phyloP scores from a whole-genome alignment of 2,329 filamentous ascomycete genomes.

The Verticillium klebahnii region DNA sequence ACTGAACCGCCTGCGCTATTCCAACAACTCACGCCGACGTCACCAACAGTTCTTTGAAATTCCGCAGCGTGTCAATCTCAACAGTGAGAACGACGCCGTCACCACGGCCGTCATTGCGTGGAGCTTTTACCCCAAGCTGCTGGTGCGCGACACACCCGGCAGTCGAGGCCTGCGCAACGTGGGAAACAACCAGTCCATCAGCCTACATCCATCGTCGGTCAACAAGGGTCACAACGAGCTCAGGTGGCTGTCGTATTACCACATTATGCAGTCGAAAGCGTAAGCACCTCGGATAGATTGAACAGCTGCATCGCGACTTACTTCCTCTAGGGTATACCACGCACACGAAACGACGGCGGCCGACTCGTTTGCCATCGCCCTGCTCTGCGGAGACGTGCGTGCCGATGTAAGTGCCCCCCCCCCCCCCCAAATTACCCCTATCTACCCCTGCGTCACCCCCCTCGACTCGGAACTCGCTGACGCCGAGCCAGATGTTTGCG shows the following conservation, averaged over 20 bases:
- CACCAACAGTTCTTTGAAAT: conserved; percentile 78
- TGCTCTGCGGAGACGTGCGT: conserved; percentile 84
- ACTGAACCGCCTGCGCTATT: conserved; percentile 65
- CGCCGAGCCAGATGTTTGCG: conserved; percentile 62
- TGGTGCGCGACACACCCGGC: conserved; percentile 66
- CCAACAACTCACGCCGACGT: conserved; percentile 42
- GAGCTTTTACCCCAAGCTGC: conserved; percentile 92
- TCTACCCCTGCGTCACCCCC: neutral
- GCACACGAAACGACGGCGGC: conserved; percentile 83
- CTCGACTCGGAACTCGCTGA: conserved; percentile 6
- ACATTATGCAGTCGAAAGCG: conserved; percentile 92
- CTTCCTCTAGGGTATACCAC: conserved; percentile 63
- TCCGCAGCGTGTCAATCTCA: conserved; percentile 67
- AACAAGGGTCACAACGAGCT: conserved; percentile 68
- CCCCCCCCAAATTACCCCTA: neutral
- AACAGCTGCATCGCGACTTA: neutral
- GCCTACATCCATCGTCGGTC: conserved; percentile 81
- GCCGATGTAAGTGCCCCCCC: conserved; percentile 59
- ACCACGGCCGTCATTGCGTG: conserved; percentile 81
- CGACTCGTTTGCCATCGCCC: conserved; percentile 75
- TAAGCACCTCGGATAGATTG: conserved; percentile 33
- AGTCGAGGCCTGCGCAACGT: conserved; percentile 84
- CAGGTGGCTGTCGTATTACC: conserved; percentile 89
- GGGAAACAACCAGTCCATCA: conserved; percentile 87
- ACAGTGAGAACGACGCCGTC: conserved; percentile 76